Base-by-base conservation (phyloP, 805 yeast genomes). In the Ogataea allantospora region DNA sequence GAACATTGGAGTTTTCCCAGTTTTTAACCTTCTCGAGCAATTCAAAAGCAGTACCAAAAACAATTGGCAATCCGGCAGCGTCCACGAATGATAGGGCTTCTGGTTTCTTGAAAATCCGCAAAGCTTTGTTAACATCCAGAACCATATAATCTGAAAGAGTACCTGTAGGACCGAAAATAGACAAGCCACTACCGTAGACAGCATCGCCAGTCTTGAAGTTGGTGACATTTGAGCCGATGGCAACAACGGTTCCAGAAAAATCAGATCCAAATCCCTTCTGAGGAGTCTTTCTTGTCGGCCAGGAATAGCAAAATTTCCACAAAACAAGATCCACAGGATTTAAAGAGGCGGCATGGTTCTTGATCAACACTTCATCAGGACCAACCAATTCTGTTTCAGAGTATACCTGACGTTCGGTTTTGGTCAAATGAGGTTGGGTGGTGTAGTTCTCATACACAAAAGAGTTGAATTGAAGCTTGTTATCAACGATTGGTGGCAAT, bases 1-100 rank as follows among this genome's bases (percentile, higher is more conserved):
- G 66, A 5, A 83, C 74, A 42, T 69, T 72, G 9, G 66, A 65
- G 8, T 66, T 64, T 26, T 63, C 65, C 14, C 73, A 60, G 20
- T 60, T 55, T 33, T 64, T 54, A 24, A 33, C 38, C 9, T 11
- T 13, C 3, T 29, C 6, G 33, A 50, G 16, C 38, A 46, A 35
- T 16, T 26, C 43, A 46, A 52, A 68, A 1, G 91, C 89, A 3
- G 95, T 81, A 14, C 78, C 76, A 46, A 72, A 76, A 0, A 76
- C 80, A 47, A 81, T 58, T 0, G 87, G 83, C 61, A 75, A 72
- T 1, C 85, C 72, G 2, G 84, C 83, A 32, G 89, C 87, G 48
- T 78, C 74, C 24, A 63, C 72, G 38, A 66, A 57, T 2, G 73
- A 48, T 25, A 83, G 42, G 14, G 63, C 63, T 3, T 55, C 55